Conservation (phyloP, 495 filamentous ascomycete species). For the Neurospora tetraspora region DNA sequence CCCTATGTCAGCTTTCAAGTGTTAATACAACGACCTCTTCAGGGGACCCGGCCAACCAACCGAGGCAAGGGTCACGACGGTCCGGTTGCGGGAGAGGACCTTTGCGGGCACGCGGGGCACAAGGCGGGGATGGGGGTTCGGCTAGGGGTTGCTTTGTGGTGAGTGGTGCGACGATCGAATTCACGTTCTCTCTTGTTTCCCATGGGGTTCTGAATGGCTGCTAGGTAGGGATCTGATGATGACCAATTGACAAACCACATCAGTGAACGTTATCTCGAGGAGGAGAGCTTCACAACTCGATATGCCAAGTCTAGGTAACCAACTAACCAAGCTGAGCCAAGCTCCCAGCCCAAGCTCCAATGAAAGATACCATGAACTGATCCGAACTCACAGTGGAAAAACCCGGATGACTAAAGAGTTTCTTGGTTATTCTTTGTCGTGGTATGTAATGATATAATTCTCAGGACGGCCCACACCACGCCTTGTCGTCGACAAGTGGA, state of each 20-base stretch:
- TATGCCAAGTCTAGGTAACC: not conserved
- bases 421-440: not conserved
- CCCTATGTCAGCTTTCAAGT: too few species aligned
- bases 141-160: not conserved
- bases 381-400: not conserved
- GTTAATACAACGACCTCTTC: not conserved
- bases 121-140: not conserved
- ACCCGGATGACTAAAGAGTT: not conserved
- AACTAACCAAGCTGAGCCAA: not conserved
- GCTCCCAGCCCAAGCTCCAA: not conserved
- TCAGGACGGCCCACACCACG: not conserved
- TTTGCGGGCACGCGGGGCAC: not conserved
- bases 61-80: not conserved
- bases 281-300: not conserved
- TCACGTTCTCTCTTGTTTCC: not conserved
- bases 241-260: not conserved
- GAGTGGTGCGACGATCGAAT: not conserved
- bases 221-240: not conserved
- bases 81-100: not conserved
- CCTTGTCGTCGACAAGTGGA: not conserved
- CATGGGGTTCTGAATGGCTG: not conserved
- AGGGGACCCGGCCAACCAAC: not conserved
- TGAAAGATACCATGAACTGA: not conserved
- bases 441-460: not conserved
- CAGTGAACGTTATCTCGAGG: not conserved